Base-by-base conservation (phyloP, 2,329 filamentous ascomycete species). In the Colletotrichum sp. region DNA sequence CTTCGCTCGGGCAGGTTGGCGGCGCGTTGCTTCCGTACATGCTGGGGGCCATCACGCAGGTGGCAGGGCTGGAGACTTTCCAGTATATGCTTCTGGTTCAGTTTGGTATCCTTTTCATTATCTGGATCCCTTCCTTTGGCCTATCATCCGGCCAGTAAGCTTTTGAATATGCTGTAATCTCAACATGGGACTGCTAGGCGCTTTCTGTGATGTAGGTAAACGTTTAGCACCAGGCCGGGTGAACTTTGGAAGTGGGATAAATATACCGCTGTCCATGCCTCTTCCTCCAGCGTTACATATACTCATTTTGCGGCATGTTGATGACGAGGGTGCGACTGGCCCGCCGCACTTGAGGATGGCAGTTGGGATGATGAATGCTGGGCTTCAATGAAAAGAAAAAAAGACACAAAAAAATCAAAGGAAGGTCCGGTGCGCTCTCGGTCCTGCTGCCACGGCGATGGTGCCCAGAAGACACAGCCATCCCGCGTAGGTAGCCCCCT, bases 1-100 rank as follows among this genome's bases (percentile, higher is more conserved):
- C n/a, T n/a, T n/a, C n/a, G n/a, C n/a, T n/a, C n/a, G n/a, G n/a
- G 2, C 86, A 88, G 76, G 78, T 87, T 10, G 87, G 87, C 3
- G 86, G 83, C 6, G 86, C 86, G 0, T 64, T 86, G 22, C 77
- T 88, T 1, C 87, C 87, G 0, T 87, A 88, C 70, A 82, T 79
- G 5, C 83, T 88, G n/a, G 87, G 87, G 1, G 83, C 84, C 6
- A 75, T 86, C 10, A 81, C 86, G 4, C 79, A 87, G 16, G 77
- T 78, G 2, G 60, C 85, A 10, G 86, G 86, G 0, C 85, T 88
- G 60, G 79, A 79, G 3, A 79, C 84, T 0, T 87, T 87, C 32
- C 80, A 82, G 34, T 71, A 77, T 10, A 80, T 83, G 12, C 78
- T 83, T 22, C 77, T 81, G 7, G 77, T 65, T 27, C 78, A 79